A percentile compares a stretch with the other conserved stretches of the same genome.
Evolutionary conservation across 345 rosid genomes (phyloP).

Genomic region (Moricandia arvensis): DNA sequence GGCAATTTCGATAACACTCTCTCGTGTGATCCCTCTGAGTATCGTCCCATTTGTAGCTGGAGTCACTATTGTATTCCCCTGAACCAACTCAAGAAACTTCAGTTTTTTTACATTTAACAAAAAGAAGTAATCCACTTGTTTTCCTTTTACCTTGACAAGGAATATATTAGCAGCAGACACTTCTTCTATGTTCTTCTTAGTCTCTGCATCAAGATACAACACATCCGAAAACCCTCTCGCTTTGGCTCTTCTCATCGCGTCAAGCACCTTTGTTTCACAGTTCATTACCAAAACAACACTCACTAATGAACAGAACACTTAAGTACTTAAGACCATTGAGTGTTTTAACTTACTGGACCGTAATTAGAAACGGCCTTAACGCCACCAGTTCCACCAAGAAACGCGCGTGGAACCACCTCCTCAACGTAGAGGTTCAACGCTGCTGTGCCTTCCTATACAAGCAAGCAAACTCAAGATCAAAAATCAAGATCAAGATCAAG

Average conservation of each 20-base stretch:
- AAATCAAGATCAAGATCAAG: neutral
- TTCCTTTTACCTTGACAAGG: slow-evolving; percentile 58
- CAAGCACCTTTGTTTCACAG: slow-evolving; percentile 50
- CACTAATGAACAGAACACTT: neutral
- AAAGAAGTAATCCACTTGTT: too few relatives aligned
- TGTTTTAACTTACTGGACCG: slow-evolving; percentile 56
- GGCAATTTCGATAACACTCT: slow-evolving; percentile 70
- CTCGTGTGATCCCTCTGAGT: slow-evolving; percentile 72
- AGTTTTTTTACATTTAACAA: neutral
- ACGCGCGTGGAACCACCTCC: slow-evolving; percentile 58
- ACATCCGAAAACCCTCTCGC: slow-evolving; percentile 78
- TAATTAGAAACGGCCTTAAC: slow-evolving; percentile 64
- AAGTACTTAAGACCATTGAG: neutral
- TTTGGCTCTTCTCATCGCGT: slow-evolving; percentile 63
- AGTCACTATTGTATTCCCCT: slow-evolving; percentile 71
- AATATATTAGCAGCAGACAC: slow-evolving; percentile 86
- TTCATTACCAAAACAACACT: slow-evolving; percentile 10
- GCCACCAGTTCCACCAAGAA: slow-evolving; percentile 70
- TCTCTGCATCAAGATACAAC: slow-evolving; percentile 70
- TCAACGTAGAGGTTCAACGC: slow-evolving; percentile 65
- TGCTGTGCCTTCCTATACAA: slow-evolving; percentile 49
- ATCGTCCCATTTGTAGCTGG: slow-evolving; percentile 72
- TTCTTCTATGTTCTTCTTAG: slow-evolving; percentile 68
- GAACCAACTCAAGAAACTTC: slow-evolving; percentile 6
- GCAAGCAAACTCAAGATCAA: slow-evolving; percentile 6